These are phyloP conservation scores for Naganishia vishniacii DNA, from an alignment of 768 basidiomycete genomes.

Conservation along the genomic window DNA sequence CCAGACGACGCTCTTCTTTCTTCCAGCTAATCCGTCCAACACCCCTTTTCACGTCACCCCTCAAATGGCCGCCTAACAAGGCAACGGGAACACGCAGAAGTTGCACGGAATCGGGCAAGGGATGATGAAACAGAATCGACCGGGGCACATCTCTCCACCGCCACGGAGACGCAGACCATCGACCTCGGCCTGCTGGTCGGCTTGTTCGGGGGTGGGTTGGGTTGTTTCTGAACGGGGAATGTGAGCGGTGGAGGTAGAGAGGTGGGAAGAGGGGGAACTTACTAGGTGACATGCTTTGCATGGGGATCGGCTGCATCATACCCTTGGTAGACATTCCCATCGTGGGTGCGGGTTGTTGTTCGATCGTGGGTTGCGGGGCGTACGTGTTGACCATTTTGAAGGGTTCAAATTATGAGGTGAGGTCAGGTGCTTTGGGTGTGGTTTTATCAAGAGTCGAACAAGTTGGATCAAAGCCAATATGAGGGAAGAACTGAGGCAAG, in stretches of 20 bases:
- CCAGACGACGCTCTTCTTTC: not conserved
- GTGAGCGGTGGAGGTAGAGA: not conserved
- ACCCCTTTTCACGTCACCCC: too few species aligned
- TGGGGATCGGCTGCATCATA: not conserved
- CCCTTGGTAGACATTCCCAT: not conserved
- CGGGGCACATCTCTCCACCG: conserved; percentile 23
- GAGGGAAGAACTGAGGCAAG: not conserved
- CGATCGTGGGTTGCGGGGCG: conserved; percentile 15
- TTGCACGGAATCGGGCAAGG: conserved; percentile 27
- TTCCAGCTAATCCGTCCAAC: too few species aligned
- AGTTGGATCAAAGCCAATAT: not conserved
- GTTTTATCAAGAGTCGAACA: not conserved
- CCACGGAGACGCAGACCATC: conserved; percentile 16
- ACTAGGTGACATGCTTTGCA: conserved; percentile 15
- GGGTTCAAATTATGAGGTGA: not conserved
- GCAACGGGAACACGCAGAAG: conserved; percentile 21
- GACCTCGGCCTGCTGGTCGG: conserved; percentile 11
- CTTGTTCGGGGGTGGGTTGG: conserved; percentile 9
- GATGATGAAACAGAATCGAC: conserved; percentile 18
- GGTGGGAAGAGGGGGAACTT: not conserved
- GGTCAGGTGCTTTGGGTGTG: not conserved
- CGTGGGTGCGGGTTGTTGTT: conserved; percentile 1
- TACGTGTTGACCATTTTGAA: conserved; percentile 12
- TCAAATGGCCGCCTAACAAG: not conserved
- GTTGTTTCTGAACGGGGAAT: conserved; percentile 15